Evolutionary conservation across 805 yeast genomes (phyloP).

Genomic region (Kodamaea leandrae): DNA sequence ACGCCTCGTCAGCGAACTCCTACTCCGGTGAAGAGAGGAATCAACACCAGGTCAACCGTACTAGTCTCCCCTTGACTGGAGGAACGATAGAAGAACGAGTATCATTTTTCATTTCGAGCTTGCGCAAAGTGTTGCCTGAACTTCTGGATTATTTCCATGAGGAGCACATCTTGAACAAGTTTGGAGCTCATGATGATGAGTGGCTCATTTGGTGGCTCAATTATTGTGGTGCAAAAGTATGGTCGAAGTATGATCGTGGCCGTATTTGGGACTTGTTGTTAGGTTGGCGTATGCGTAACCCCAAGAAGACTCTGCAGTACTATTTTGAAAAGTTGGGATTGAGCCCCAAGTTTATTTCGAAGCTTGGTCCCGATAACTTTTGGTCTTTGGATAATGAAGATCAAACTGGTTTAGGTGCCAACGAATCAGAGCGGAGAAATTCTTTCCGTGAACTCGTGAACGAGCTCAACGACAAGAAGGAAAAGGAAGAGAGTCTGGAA

Average conservation of each 20-base stretch:
- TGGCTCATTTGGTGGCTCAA: slow-evolving; percentile 97
- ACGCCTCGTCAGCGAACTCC: slow-evolving; percentile 1
- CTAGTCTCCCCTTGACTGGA: slow-evolving; percentile 52
- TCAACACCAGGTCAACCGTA: slow-evolving; percentile 24
- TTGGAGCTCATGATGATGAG: slow-evolving; percentile 63
- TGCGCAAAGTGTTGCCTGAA: slow-evolving; percentile 69
- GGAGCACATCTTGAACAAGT: slow-evolving; percentile 67
- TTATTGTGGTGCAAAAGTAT: slow-evolving; percentile 82
- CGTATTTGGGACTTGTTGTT: slow-evolving; percentile 84
- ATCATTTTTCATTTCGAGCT: slow-evolving; percentile 61
- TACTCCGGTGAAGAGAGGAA: slow-evolving; percentile 3
- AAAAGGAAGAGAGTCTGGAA: not conserved
- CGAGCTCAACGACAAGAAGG: slow-evolving; percentile 20
- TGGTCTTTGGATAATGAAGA: slow-evolving; percentile 45
- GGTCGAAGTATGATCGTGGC: slow-evolving; percentile 80
- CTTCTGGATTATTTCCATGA: slow-evolving; percentile 72
- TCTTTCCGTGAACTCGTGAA: slow-evolving; percentile 33
- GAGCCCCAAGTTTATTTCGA: slow-evolving; percentile 25
- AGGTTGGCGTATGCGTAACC: slow-evolving; percentile 61
- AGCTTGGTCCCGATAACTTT: slow-evolving; percentile 60
- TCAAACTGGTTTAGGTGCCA: not conserved
- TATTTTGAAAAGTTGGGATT: slow-evolving; percentile 29
- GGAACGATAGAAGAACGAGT: slow-evolving; percentile 67
- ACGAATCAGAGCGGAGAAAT: slow-evolving; percentile 15
- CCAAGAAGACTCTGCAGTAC: slow-evolving; percentile 26